phyloP scores from a whole-genome alignment of 164 flowering plant genomes.

The Vitis cinerea region DNA sequence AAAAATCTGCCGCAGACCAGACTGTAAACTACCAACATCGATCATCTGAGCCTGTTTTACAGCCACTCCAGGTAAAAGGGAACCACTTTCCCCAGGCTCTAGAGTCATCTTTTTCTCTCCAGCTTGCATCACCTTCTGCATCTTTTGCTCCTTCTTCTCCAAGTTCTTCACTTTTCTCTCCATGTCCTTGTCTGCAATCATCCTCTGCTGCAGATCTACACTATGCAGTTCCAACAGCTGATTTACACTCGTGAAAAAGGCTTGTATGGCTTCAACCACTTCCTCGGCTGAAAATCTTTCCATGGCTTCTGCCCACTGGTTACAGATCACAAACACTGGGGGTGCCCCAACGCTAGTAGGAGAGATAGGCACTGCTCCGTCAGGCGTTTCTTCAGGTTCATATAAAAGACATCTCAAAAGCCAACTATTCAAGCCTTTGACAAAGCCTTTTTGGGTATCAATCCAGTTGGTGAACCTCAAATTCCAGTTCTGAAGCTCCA shows the following conservation, averaged over 20 bases:
- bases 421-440: conserved; percentile 57
- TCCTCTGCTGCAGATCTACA: conserved; percentile 29
- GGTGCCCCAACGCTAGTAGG: conserved; percentile 58
- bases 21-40: conserved; percentile 4
- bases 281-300: conserved; percentile 44
- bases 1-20: conserved; percentile 22
- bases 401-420: conserved; percentile 41
- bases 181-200: conserved; percentile 29
- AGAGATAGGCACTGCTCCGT: conserved; percentile 45
- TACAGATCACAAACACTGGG: conserved; percentile 46
- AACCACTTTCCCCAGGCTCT: neutral
- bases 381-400: conserved; percentile 52
- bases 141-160: conserved; percentile 28
- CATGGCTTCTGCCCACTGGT: conserved; percentile 51
- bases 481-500: conserved; percentile 46
- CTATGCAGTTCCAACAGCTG: conserved; percentile 28
- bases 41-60: neutral
- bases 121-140: conserved; percentile 20
- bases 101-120: conserved; percentile 10
- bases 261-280: conserved; percentile 45
- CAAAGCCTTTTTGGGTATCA: conserved; percentile 41
- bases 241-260: conserved; percentile 26
- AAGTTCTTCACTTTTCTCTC: conserved; percentile 29
- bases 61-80: neutral
- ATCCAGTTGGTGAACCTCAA: conserved; percentile 47